Conservation (phyloP, 108 stramenopile genomes). For the Mediolabrus comicus region DNA sequence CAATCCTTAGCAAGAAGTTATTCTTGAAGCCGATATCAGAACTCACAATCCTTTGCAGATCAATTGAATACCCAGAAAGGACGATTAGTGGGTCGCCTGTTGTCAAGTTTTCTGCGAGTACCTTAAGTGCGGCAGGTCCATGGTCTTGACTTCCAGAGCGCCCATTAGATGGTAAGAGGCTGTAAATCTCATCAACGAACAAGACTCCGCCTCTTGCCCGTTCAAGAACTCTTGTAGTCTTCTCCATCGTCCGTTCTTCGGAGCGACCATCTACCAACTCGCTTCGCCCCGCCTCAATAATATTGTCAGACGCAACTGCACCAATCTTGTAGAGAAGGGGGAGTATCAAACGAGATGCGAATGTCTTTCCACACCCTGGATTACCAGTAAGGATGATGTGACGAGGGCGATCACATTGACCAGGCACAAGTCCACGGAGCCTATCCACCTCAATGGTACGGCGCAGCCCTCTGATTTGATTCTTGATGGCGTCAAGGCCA, state of each 20-base stretch:
- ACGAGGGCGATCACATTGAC: conserved; percentile 47
- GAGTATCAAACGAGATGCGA: conserved; percentile 72
- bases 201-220: conserved; percentile 79
- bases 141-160: conserved; percentile 80
- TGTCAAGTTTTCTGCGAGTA: conserved; percentile 64
- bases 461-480: conserved; percentile 52
- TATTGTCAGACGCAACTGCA: conserved; percentile 54
- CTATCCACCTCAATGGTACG: conserved; percentile 76
- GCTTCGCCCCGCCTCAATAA: conserved; percentile 64
- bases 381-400: conserved; percentile 86
- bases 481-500: conserved; percentile 55
- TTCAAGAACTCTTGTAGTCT: conserved; percentile 68
- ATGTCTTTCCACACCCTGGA: conserved; percentile 91
- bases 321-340: conserved; percentile 78
- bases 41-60: conserved; percentile 73
- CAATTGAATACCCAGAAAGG: conserved; percentile 67
- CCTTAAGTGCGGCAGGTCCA: conserved; percentile 79
- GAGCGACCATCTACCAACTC: conserved; percentile 79
- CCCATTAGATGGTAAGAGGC: conserved; percentile 72
- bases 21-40: conserved; percentile 84
- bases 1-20: conserved; percentile 72
- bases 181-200: conserved; percentile 82
- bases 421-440: conserved; percentile 39
- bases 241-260: conserved; percentile 75
- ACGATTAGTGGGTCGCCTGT: conserved; percentile 74